phyloP scores from a whole-genome alignment of 345 rosid species.

The Corymbia maculata region DNA sequence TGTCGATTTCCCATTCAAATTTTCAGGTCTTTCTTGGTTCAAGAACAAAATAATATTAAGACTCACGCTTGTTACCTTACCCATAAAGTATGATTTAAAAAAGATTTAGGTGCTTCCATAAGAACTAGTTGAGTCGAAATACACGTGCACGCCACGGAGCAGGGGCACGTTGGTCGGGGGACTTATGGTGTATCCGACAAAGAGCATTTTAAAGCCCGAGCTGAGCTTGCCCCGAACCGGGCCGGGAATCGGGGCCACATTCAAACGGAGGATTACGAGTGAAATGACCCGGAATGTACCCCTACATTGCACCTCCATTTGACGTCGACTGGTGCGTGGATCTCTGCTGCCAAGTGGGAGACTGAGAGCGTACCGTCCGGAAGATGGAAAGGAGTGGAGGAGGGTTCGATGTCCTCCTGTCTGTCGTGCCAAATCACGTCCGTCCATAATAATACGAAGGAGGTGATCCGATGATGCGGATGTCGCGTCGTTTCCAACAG shows the following conservation, averaged over 20 bases:
- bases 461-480: neutral
- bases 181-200: neutral
- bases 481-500: neutral
- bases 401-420: neutral
- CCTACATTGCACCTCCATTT: neutral
- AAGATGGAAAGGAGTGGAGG: neutral
- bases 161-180: no score
- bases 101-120: neutral
- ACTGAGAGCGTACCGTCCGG: neutral
- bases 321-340: neutral
- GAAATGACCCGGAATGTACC: neutral
- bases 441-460: neutral
- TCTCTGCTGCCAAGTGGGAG: neutral
- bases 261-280: fast-evolving
- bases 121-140: neutral
- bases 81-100: fast-evolving
- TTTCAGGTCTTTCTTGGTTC: no score
- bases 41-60: neutral
- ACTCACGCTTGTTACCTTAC: fast-evolving
- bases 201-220: neutral
- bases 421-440: neutral
- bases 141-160: no score
- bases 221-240: fast-evolving
- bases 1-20: neutral
- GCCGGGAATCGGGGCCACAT: neutral